Percentiles rank a stretch among this genome's conserved stretches.
Conservation (phyloP, 768 basidiomycete genomes). For the Tylopilus rubrobrunneus region DNA sequence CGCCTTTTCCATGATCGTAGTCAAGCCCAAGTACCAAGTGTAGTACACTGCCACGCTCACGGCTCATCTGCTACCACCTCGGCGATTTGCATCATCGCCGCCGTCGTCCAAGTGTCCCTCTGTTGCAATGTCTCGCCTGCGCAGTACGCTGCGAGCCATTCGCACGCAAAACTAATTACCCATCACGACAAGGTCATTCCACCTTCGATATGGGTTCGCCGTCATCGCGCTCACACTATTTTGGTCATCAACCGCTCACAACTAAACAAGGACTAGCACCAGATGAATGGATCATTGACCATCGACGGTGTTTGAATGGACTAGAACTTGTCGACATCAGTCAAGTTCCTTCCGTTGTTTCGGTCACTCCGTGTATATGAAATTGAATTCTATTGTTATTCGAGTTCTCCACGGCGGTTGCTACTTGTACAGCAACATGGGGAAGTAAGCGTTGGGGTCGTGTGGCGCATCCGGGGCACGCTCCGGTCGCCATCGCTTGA, state of each 20-base stretch:
- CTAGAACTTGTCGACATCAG: too few relatives aligned
- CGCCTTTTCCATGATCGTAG: slow-evolving; percentile 39
- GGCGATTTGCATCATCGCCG: neutral
- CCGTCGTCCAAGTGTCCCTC: neutral
- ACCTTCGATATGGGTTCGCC: neutral
- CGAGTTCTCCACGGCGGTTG: neutral
- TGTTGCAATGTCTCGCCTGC: neutral
- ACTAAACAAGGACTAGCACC: neutral
- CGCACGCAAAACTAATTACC: neutral
- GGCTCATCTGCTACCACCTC: neutral
- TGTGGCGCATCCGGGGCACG: slow-evolving; percentile 78
- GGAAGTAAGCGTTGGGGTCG: slow-evolving; percentile 77
- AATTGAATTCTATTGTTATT: slow-evolving; percentile 24
- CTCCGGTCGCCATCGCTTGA: slow-evolving; percentile 72
- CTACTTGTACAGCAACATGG: slow-evolving; percentile 66
- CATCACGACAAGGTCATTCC: too few relatives aligned
- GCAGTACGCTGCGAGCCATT: neutral
- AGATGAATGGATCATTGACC: neutral
- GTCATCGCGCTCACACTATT: neutral
- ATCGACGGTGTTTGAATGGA: neutral
- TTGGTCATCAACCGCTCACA: neutral
- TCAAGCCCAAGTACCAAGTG: neutral
- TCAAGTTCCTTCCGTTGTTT: neutral
- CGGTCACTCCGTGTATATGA: slow-evolving; percentile 18
- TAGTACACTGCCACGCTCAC: neutral